Evolutionary conservation across 1,139 yeast genomes (phyloP).

Genomic region (Spencermartinsiella ligniputridi): DNA sequence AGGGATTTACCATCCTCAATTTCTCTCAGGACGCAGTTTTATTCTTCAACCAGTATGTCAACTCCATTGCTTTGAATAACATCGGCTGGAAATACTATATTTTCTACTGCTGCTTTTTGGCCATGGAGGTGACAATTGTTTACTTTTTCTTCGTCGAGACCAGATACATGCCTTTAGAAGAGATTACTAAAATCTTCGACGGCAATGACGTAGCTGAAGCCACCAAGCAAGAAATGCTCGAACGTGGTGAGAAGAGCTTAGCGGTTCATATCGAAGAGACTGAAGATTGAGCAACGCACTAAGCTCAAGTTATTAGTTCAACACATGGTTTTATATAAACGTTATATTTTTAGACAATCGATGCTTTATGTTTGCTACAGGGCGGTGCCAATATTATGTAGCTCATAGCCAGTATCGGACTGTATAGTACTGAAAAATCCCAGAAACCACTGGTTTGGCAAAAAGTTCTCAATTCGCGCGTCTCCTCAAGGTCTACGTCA

Average conservation of each 20-base stretch:
- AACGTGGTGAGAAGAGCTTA: constrained; percentile 2
- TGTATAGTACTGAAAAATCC: too few species aligned
- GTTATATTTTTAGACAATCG: too few species aligned
- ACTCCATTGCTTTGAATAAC: constrained; percentile 36
- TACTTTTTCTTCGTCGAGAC: constrained; percentile 44
- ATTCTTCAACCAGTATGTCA: constrained; percentile 39
- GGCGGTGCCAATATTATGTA: too few species aligned
- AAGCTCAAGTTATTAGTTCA: too few species aligned
- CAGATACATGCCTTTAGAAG: constrained; percentile 37
- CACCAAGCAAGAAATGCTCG: background rate
- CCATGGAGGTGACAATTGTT: constrained; percentile 55
- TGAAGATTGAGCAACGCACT: too few species aligned
- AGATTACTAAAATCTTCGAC: constrained; percentile 42
- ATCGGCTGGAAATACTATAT: constrained; percentile 35
- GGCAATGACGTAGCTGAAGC: constrained; percentile 6
- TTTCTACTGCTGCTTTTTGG: constrained; percentile 36
- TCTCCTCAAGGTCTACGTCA: too few species aligned
- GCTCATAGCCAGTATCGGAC: too few species aligned
- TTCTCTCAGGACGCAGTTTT: constrained; percentile 46
- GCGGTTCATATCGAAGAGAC: background rate
- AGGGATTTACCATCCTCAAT: constrained; percentile 74
- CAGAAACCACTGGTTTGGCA: too few species aligned
- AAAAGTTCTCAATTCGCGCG: too few species aligned
- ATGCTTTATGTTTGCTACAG: too few species aligned
- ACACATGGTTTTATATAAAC: too few species aligned